These are phyloP conservation scores for Beauveria brongniartii DNA, from an alignment of 2,329 filamentous ascomycete genomes.

Conservation along the genomic window DNA sequence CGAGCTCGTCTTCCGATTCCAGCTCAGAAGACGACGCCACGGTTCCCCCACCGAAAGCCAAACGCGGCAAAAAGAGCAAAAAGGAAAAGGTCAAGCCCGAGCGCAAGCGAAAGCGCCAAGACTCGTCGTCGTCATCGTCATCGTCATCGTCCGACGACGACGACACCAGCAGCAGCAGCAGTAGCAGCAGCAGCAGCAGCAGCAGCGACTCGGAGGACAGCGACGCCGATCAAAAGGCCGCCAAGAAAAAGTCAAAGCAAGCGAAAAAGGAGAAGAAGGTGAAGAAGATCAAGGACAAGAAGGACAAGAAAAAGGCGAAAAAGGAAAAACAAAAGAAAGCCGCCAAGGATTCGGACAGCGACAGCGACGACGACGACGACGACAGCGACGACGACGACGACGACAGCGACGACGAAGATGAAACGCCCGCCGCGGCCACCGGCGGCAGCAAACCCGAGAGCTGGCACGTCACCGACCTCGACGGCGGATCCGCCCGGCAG, in stretches of 20 bases:
- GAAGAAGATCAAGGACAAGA: slow-evolving; percentile 15
- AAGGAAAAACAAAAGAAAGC: slow-evolving; percentile 8
- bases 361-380: slow-evolving; percentile 13
- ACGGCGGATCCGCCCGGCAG: slow-evolving; percentile 42
- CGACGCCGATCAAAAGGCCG: slow-evolving; percentile 7
- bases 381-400: slow-evolving; percentile 18
- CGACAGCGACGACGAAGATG: slow-evolving; percentile 17
- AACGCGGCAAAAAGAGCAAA: slow-evolving; percentile 14
- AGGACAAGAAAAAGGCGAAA: slow-evolving; percentile 13
- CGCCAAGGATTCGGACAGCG: slow-evolving; percentile 14
- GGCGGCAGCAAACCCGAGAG: slow-evolving; percentile 27
- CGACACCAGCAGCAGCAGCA: not conserved
- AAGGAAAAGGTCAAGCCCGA: slow-evolving; percentile 11
- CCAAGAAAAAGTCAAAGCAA: not conserved
- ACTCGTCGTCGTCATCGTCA: not conserved
- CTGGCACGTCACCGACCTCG: slow-evolving; percentile 46
- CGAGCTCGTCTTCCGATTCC: slow-evolving; percentile 9
- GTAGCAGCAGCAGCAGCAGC: not conserved
- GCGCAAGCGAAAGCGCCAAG: slow-evolving; percentile 11
- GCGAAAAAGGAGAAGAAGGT: slow-evolving; percentile 17
- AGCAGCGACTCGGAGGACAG: slow-evolving; percentile 11
- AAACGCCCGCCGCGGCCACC: slow-evolving; percentile 6
- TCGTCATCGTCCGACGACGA: not conserved
- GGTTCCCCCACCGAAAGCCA: slow-evolving; percentile 4
- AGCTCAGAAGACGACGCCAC: slow-evolving; percentile 18